Evolutionary conservation across 2,329 filamentous ascomycete genomes (phyloP), one percentile per base, ranked within the genome.

Genomic region (Epicoccum nigrum): DNA sequence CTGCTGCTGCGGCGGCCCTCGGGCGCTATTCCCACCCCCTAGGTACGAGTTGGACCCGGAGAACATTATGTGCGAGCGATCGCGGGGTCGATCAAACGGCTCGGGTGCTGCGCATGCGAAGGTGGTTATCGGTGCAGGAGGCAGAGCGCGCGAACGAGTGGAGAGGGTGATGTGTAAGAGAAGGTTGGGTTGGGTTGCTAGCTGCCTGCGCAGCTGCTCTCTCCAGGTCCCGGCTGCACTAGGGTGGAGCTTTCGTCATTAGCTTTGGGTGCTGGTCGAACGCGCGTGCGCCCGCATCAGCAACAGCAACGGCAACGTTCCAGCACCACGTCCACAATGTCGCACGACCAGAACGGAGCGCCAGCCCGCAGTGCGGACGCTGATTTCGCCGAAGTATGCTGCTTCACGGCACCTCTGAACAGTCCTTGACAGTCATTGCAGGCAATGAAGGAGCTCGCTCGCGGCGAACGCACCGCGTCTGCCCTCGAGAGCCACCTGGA

Each of bases 31-130:
- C 74, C 82, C 84, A 77, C 86, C 88, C 75, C 91, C 91, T 68
- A 96, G 78, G 75, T 87, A 97, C 59, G 89, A 87, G 79, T 89
- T 95, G 62, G 90, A 89, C 73, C 88, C 90, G 62, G 91, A 94
- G 79, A 90, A 97, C 93, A 97, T 97, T 76, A 68, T 71, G 65
- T 53, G 55, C 58, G 56, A 55, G 54, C 35, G 52, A 21, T 58
- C 63, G 60, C 60, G 56, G 56, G 49, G 56, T 59, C 50, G 56
- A 55, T 55, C 53, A 46, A 42, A 45, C 45, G 43, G 48, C 31
- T 47, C 33, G 33, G 20, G 48, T 56, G 52, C 49, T 53, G 55
- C 60, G 58, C 64, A 68, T 67, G 56, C 58, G 56, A 39, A 49
- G 19, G 46, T 25, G 46, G 49, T 37, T 46, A 54, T 25, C 40